Base-by-base conservation (phyloP, 768 basidiomycete genomes). In the Amylocystis lapponica region DNA sequence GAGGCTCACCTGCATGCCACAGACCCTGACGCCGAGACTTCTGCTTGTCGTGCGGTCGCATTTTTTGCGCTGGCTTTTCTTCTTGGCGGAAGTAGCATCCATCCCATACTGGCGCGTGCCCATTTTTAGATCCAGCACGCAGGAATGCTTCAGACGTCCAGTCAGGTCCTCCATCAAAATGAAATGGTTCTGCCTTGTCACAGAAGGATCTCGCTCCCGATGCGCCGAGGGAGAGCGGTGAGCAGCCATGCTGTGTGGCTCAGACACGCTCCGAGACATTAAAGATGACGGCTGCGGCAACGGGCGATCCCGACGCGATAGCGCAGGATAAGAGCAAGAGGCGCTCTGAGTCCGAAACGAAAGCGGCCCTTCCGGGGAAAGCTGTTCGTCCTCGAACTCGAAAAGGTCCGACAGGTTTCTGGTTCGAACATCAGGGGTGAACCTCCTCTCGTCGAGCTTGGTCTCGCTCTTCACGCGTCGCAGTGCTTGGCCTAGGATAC, bases 111-210 rank as follows among this genome's bases (percentile, higher is more conserved):
- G 96, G 26, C 96, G 74, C 23, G 94, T 97, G n/a, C 96, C 96
- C 96, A 98, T 98, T 72, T 99, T 99, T 55, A 99, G 70, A 64
- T 99, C 96, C 56, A 98, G 78, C 31, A 99, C 95, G 57, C 96
- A 99, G 8, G 96, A 89, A 38, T 76, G 78, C 64, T 87, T 94
- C 57, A 96, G 64, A 26, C 86, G 72, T 20, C 96, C 96, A 2
- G 96, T 99, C 36, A 99, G 70, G 58, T 99, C 96, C 65, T 99
- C 96, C 93, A 99, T 96, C 53, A 98, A 76, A 55, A 99, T 96
- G 59, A 98, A 99, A 61, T 97, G 87, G 58, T 96, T 93, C 64
- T 96, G 94, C 11, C 95, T 81, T 6, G 91, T 81, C 36, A 85
- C 57, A 14, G 49, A 46, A 0, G 51, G 45, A 22, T 59, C 58